Percentiles rank a stretch among this genome's conserved stretches.
Conservation (phyloP, 2,329 filamentous ascomycete species). For the Paecilomyces fulvus region DNA sequence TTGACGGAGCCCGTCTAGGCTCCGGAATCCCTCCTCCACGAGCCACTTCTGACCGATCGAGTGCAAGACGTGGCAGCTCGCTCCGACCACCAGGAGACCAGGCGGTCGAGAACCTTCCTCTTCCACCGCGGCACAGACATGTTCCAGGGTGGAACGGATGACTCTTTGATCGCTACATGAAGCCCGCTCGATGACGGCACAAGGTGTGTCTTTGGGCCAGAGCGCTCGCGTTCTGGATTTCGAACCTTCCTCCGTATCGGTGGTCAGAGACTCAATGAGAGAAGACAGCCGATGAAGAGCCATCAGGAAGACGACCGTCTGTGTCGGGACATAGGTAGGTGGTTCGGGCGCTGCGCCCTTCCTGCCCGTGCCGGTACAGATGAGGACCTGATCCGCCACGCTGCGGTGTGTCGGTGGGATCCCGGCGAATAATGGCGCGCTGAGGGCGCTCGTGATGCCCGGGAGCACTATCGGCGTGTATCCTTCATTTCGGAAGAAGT, state of each 20-base stretch:
- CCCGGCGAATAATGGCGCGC: conserved; percentile 76
- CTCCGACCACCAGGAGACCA: conserved; percentile 76
- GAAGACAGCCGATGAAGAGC: conserved; percentile 74
- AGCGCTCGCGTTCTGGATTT: conserved; percentile 13
- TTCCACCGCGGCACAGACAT: conserved; percentile 75
- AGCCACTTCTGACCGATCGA: conserved; percentile 60
- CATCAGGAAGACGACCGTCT: conserved; percentile 94
- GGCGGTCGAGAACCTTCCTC: conserved; percentile 83
- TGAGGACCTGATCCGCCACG: conserved; percentile 82
- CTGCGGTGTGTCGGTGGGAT: conserved; percentile 85
- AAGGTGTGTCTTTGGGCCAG: conserved; percentile 74
- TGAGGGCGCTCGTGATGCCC: conserved; percentile 81
- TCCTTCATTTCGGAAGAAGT: conserved; percentile 68
- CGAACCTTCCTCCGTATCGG: conserved; percentile 12
- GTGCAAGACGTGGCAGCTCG: conserved; percentile 71
- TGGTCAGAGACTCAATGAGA: conserved; percentile 62
- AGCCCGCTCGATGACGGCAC: conserved; percentile 86
- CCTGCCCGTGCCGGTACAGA: conserved; percentile 94
- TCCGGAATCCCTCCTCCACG: conserved; percentile 79
- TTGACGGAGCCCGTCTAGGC: conserved; percentile 49
- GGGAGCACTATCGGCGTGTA: conserved; percentile 68
- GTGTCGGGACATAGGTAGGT: conserved; percentile 64
- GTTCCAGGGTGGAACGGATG: conserved; percentile 73
- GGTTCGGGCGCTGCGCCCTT: conserved; percentile 78
- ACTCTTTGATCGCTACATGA: conserved; percentile 92